Conservation (phyloP, 2,329 filamentous ascomycete genomes). For the Hypomyces perniciosus region DNA sequence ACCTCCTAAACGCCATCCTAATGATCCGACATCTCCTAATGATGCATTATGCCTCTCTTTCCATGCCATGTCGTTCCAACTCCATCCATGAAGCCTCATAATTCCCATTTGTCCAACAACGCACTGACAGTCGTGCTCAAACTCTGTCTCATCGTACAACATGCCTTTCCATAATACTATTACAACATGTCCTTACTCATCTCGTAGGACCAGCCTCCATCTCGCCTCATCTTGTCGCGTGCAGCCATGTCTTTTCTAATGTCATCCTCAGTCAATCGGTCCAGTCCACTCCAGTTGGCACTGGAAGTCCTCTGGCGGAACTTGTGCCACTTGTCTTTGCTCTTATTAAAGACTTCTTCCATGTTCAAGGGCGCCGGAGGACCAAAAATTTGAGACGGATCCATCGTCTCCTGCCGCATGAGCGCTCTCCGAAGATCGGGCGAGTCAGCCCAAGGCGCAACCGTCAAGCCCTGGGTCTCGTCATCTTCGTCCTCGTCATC, state of each 20-base stretch:
- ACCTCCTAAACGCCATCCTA: not conserved
- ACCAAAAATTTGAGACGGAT: slow-evolving; percentile 82
- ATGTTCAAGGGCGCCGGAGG: slow-evolving; percentile 83
- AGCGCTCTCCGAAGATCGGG: slow-evolving; percentile 73
- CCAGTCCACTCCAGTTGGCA: slow-evolving; percentile 85
- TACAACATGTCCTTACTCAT: slow-evolving; percentile 43
- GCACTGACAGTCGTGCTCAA: not conserved
- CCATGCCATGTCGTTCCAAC: slow-evolving; percentile 8
- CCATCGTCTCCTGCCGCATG: slow-evolving; percentile 74
- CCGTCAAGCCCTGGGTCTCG: slow-evolving; percentile 44
- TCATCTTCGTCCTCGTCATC: slow-evolving; percentile 87
- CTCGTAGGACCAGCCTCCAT: slow-evolving; percentile 80
- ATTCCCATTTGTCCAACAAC: slow-evolving; percentile 3
- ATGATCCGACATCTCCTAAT: not conserved
- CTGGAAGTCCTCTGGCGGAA: slow-evolving; percentile 89
- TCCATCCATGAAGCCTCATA: slow-evolving; percentile 9
- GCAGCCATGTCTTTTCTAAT: slow-evolving; percentile 73
- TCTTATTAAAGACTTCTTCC: slow-evolving; percentile 93
- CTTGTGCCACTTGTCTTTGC: slow-evolving; percentile 76
- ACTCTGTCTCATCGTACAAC: slow-evolving; percentile 11
- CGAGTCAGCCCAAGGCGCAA: slow-evolving; percentile 83
- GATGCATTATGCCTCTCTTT: slow-evolving; percentile 4
- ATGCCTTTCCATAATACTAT: slow-evolving; percentile 5
- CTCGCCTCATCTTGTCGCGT: slow-evolving; percentile 69
- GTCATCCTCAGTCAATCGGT: slow-evolving; percentile 81